A percentile compares a stretch with the other conserved stretches of the same genome.
These are phyloP conservation scores for Mycena galericulata DNA, from an alignment of 768 basidiomycete genomes.

Conservation along the genomic window DNA sequence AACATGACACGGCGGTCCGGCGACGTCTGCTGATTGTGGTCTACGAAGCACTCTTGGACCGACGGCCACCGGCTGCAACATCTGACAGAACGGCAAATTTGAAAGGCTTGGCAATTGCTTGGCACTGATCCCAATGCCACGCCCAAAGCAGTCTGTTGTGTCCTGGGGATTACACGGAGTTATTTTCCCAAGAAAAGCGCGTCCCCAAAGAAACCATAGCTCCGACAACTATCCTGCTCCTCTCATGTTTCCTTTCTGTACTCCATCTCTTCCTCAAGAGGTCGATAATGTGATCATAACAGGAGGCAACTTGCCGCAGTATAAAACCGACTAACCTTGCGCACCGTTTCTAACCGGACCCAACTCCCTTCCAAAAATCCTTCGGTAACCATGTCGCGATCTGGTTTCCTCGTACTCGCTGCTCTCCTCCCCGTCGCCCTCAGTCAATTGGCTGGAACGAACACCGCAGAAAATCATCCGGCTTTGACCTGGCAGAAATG, in stretches of 20 bases:
- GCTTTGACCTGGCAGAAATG: constrained; percentile 54
- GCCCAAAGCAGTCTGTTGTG: constrained; percentile 8
- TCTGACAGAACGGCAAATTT: constrained; percentile 14
- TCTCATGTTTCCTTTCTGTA: constrained; percentile 14
- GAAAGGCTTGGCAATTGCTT: too few species aligned
- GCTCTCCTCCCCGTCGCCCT: constrained; percentile 48
- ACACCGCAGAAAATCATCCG: constrained; percentile 59
- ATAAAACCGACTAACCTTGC: constrained; percentile 12
- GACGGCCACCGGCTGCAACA: constrained; percentile 16
- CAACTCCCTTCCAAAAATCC: constrained; percentile 9
- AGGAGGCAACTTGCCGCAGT: constrained; percentile 8
- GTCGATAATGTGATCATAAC: constrained; percentile 14
- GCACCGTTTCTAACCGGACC: constrained; percentile 5
- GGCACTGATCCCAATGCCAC: constrained; percentile 12
- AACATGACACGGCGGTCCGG: constrained; percentile 16
- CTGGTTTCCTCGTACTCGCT: constrained; percentile 25
- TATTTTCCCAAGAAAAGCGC: constrained; percentile 22
- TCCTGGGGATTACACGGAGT: constrained; percentile 15
- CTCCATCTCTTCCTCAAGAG: constrained; percentile 13
- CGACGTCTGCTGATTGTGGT: constrained; percentile 17
- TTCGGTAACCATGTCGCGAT: constrained; percentile 16
- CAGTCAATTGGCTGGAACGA: constrained; percentile 61
- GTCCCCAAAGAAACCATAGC: constrained; percentile 7
- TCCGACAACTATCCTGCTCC: constrained; percentile 23
- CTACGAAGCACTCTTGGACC: background rate